Base-by-base conservation (phyloP, 1,284 basidiomycete species). In the Trichosporon sp. region DNA sequence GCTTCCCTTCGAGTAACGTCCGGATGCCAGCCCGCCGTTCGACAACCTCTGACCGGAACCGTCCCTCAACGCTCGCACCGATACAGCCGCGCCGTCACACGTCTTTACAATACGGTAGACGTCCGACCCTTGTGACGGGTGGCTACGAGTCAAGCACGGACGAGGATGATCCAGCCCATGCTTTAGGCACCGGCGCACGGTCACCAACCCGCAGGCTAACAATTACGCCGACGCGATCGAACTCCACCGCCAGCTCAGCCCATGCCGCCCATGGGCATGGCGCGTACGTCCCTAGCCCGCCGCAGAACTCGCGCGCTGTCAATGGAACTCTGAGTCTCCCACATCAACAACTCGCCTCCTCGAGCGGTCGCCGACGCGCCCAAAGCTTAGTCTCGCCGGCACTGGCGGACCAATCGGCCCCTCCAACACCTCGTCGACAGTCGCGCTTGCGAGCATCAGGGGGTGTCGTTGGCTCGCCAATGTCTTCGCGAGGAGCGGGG, bases 121-220 rank as follows among this genome's bases (percentile, higher is more conserved):
- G 56, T 2, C 56, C 27, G n/a, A 31, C 56, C 18, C 56, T 72
- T 23, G 73, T 81, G 23, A 80, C 77, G 9, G 80, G 80, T 21
- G 80, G 80, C 1, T 81, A 77, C 68, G 78, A 80, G 69, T 73
- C 74, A 8, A 76, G 74, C 66, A 71, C 74, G 13, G 76, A 73
- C 15, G 78, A 78, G 23, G 73, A 68, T 6, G 42, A 60, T 31
- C 56, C 56, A 18, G 27, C 56, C 27, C 56, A 31, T n/a, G 27
- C 29, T n/a, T 18, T 18, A 31, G 56, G 56, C 56, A 42, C n/a
- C 27, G 62, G 58, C 42, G 27, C 56, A n/a, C 56, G 25, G 11
- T n/a, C 53, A 23, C 18, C 35, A 27, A 38, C 53, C 18, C 23
- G 29, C 12, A 42, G 32, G 13, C 35, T 56, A 23, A 44, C 38